These are phyloP conservation scores for Hypocrella siamensis DNA, from an alignment of 2,329 filamentous ascomycete species.

Conservation along the genomic window DNA sequence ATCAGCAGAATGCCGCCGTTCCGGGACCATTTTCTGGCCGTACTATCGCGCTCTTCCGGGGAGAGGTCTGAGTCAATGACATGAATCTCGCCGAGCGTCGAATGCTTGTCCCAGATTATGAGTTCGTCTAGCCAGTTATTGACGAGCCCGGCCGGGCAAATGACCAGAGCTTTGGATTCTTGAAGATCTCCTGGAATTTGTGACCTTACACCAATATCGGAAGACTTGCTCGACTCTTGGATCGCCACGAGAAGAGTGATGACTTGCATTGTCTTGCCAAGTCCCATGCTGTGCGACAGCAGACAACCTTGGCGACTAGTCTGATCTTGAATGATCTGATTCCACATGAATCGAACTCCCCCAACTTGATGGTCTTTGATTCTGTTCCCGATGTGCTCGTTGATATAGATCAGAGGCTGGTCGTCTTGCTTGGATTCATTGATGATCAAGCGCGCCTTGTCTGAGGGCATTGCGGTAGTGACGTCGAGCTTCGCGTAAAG, in stretches of 20 bases:
- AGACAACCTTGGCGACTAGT: conserved; percentile 56
- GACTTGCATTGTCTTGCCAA: conserved; percentile 86
- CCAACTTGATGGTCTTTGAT: conserved; percentile 72
- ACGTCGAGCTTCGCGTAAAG: conserved; percentile 29
- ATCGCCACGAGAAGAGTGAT: conserved; percentile 71
- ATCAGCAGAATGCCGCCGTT: conserved; percentile 61
- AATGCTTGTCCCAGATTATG: conserved; percentile 46
- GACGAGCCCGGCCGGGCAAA: conserved; percentile 62
- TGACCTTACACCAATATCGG: conserved; percentile 34
- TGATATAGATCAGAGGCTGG: conserved; percentile 47
- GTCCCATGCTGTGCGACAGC: conserved; percentile 78
- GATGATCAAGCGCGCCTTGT: conserved; percentile 41
- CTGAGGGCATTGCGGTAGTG: conserved; percentile 24
- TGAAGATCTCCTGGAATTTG: conserved; percentile 57
- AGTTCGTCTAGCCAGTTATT: conserved; percentile 78
- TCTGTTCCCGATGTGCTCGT: conserved; percentile 41
- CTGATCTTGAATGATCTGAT: conserved; percentile 52
- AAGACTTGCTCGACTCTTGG: conserved; percentile 45
- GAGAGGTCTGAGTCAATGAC: conserved; percentile 32
- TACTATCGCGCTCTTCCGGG: conserved; percentile 21
- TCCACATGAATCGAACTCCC: conserved; percentile 81
- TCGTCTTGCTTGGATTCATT: conserved; percentile 49
- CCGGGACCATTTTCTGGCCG: conserved; percentile 42
- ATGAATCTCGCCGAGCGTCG: conserved; percentile 37
- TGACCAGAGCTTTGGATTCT: conserved; percentile 47